phyloP scores from a whole-genome alignment of 1,284 basidiomycete genomes.

The Puccinia coronata region DNA sequence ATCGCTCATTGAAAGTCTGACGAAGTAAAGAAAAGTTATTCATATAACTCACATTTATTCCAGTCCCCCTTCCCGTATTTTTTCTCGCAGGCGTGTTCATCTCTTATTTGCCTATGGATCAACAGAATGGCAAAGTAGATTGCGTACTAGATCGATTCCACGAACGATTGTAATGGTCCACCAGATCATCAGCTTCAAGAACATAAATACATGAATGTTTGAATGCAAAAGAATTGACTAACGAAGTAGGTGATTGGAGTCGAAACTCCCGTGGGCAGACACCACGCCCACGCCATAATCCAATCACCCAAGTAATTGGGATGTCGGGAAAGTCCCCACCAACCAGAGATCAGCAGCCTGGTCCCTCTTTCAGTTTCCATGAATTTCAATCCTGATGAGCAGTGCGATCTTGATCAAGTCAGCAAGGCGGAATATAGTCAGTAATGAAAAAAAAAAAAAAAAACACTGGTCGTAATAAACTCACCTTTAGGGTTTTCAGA shows the following conservation, averaged over 20 bases:
- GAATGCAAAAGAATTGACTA: background rate
- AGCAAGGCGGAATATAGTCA: too few species aligned
- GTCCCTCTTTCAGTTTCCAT: slow-evolving; percentile 68
- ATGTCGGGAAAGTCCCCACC: slow-evolving; percentile 94
- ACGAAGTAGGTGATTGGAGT: slow-evolving; percentile 91
- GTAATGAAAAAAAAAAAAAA: too few species aligned
- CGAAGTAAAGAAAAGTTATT: background rate
- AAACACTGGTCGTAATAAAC: too few species aligned
- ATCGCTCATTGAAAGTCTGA: background rate
- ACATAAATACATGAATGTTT: background rate
- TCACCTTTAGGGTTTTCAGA: slow-evolving; percentile 90
- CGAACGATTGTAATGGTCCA: background rate
- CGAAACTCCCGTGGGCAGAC: slow-evolving; percentile 84
- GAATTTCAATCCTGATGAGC: too few species aligned
- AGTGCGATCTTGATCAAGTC: too few species aligned
- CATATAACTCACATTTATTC: slow-evolving; percentile 32
- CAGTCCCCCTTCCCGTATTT: slow-evolving; percentile 65
- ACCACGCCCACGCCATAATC: slow-evolving; percentile 90
- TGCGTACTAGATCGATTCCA: slow-evolving; percentile 65
- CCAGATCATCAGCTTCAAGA: background rate
- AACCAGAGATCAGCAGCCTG: slow-evolving; percentile 88
- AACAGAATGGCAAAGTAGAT: slow-evolving; percentile 83
- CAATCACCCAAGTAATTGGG: slow-evolving; percentile 74
- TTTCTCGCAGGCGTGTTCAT: slow-evolving; percentile 85
- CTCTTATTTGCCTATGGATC: slow-evolving; percentile 83